Conservation (phyloP, 805 yeast species). For the Candida ulmi region DNA sequence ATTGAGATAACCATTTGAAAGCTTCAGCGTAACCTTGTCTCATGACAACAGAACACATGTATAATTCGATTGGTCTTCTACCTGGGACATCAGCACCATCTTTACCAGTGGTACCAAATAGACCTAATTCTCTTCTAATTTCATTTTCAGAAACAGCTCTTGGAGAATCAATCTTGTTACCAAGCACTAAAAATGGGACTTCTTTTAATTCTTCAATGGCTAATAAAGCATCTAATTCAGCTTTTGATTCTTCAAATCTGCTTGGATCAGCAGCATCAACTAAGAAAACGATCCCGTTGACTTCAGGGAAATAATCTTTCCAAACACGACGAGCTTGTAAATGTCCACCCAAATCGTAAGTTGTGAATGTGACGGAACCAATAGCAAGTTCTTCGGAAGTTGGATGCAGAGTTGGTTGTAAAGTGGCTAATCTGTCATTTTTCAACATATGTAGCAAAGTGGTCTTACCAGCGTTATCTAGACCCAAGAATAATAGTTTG, state of each 20-base stretch:
- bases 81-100: conserved; percentile 63
- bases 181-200: conserved; percentile 91
- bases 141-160: conserved; percentile 94
- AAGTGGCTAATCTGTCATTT: conserved; percentile 95
- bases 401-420: conserved; percentile 98
- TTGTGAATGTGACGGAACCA: conserved; percentile 94
- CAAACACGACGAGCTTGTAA: conserved; percentile 98
- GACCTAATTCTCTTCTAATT: conserved; percentile 82
- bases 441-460: conserved; percentile 79
- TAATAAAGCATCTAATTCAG: conserved; percentile 89
- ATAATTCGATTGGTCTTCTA: conserved; percentile 90
- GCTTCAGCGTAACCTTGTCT: conserved; percentile 99
- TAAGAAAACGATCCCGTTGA: conserved; percentile 91
- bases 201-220: conserved; percentile 83
- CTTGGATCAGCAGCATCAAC: conserved; percentile 97
- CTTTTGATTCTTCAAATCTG: conserved; percentile 90
- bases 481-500: conserved; percentile 89
- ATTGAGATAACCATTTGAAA: conserved; percentile 96
- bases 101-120: conserved; percentile 88
- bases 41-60: conserved; percentile 97
- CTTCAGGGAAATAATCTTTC: conserved; percentile 99
- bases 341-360: conserved; percentile 98
- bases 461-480: conserved; percentile 98
- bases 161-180: conserved; percentile 94
- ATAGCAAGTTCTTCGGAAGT: conserved; percentile 97